Evolutionary conservation across 257 asterid genomes (phyloP).

Genomic region (Anisodus tanguticus): DNA sequence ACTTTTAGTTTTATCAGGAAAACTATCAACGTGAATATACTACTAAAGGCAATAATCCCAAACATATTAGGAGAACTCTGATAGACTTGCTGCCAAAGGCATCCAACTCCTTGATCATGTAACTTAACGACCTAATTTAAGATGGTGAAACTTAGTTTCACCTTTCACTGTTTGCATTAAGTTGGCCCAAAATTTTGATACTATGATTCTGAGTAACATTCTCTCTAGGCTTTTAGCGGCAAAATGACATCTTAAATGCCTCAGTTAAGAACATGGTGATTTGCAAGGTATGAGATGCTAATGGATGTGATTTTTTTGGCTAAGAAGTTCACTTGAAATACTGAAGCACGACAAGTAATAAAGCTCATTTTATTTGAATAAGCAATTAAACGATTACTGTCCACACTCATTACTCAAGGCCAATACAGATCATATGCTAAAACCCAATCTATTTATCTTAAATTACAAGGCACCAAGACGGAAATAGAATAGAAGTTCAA

Average conservation of each 20-base stretch:
- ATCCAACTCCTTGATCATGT: constrained; percentile 12
- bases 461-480: neutral
- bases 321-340: neutral
- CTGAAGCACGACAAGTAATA: neutral
- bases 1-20: neutral
- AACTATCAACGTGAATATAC: neutral
- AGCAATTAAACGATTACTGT: neutral
- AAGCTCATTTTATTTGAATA: neutral
- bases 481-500: neutral
- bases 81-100: neutral
- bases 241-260: neutral
- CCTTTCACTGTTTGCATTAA: neutral
- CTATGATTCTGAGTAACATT: neutral
- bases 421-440: neutral
- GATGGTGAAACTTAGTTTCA: neutral
- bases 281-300: constrained; percentile 6
- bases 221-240: neutral
- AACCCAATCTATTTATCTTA: neutral
- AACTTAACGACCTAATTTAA: neutral
- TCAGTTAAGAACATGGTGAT: neutral
- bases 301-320: neutral
- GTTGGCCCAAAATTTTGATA: neutral
- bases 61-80: neutral
- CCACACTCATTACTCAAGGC: neutral
- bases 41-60: neutral